Percentiles rank a stretch among this genome's conserved stretches.
Conservation (phyloP, 495 filamentous ascomycete genomes). For the Penicillium steckii region DNA sequence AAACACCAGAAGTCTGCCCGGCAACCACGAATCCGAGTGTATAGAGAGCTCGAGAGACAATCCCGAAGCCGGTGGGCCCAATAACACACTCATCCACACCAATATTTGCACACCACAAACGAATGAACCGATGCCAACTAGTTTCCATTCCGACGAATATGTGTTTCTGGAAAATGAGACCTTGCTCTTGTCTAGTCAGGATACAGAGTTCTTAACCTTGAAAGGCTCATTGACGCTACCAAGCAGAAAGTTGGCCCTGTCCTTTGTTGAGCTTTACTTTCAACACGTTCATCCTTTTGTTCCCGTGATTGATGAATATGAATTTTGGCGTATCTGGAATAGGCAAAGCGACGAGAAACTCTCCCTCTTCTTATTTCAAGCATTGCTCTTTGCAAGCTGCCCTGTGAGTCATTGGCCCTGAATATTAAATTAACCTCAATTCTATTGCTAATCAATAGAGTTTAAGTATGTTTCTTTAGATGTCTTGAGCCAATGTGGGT, state of each 20-base stretch:
- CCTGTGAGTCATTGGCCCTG: constrained; percentile 37
- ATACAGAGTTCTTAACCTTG: constrained; percentile 41
- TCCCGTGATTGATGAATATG: constrained; percentile 46
- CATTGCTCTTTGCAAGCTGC: constrained; percentile 46
- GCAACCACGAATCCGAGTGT: too few species aligned
- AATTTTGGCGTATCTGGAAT: constrained; percentile 45
- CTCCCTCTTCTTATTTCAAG: constrained; percentile 49
- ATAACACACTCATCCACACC: too few species aligned
- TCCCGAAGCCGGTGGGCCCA: too few species aligned
- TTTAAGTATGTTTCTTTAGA: constrained; percentile 39
- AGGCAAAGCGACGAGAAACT: constrained; percentile 24
- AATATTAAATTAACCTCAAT: too few species aligned
- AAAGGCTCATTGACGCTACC: constrained; percentile 46
- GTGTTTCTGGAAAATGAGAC: constrained; percentile 36
- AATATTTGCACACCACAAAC: too few species aligned
- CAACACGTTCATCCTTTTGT: constrained; percentile 45
- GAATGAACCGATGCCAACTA: too few species aligned
- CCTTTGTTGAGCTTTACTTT: constrained; percentile 49
- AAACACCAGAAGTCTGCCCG: too few species aligned
- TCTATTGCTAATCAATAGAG: neutral
- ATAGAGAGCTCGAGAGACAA: too few species aligned
- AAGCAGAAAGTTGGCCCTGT: constrained; percentile 32
- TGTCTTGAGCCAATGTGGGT: constrained; percentile 42
- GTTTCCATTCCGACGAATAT: constrained; percentile 20
- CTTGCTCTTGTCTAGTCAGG: constrained; percentile 39